Evolutionary conservation across 192 early-diverging fungal species (phyloP).

Genomic region (Bifiguratus adelaidae): DNA sequence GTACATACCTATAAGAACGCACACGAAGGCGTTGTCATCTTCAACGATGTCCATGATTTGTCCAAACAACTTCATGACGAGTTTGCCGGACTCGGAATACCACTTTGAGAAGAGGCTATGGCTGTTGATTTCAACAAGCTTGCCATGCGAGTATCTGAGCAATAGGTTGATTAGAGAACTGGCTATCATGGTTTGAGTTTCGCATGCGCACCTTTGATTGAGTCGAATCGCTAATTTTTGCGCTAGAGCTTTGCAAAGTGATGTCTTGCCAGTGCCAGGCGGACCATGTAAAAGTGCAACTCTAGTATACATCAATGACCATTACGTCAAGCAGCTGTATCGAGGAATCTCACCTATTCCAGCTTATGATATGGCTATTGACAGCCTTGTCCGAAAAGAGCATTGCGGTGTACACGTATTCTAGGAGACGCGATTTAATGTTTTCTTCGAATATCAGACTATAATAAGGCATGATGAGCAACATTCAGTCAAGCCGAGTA

Average conservation of each 20-base stretch:
- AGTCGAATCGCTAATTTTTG: constrained; percentile 53
- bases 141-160: constrained; percentile 31
- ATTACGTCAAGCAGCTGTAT: background rate
- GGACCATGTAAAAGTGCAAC: constrained; percentile 58
- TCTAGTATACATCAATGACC: constrained; percentile 1
- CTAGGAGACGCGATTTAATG: constrained; percentile 36
- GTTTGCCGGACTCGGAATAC: constrained; percentile 63
- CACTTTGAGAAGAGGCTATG: constrained; percentile 69
- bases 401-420: constrained; percentile 49
- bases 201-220: constrained; percentile 14
- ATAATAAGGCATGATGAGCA: background rate
- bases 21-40: constrained; percentile 45
- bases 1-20: constrained; percentile 44
- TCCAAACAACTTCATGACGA: constrained; percentile 51
- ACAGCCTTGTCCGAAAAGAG: constrained; percentile 47
- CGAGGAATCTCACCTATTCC: constrained; percentile 31
- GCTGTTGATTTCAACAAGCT: constrained; percentile 62
- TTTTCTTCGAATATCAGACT: constrained; percentile 49
- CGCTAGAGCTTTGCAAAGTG: constrained; percentile 52
- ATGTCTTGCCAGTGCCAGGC: constrained; percentile 59
- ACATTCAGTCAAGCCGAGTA: background rate
- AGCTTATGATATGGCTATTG: constrained; percentile 39
- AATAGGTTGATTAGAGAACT: background rate
- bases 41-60: constrained; percentile 43
- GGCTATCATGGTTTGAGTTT: background rate